Conservation (phyloP, 768 basidiomycete genomes). For the Tricholoma furcatifolium region DNA sequence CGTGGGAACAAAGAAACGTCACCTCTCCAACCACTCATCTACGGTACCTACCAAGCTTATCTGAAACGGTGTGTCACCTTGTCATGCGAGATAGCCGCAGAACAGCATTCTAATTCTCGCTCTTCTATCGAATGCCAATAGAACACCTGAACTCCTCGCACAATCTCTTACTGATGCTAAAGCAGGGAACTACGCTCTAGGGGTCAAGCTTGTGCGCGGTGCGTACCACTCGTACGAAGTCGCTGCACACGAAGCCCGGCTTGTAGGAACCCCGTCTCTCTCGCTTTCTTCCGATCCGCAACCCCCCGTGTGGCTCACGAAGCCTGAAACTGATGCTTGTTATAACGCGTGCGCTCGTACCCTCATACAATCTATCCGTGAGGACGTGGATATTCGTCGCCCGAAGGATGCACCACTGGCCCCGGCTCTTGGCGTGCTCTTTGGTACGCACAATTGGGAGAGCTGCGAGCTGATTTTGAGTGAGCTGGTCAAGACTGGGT, state of each 20-base stretch:
- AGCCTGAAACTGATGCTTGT: constrained; percentile 69
- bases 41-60: constrained; percentile 90
- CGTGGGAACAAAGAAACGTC: constrained; percentile 9
- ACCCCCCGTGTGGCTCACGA: constrained; percentile 70
- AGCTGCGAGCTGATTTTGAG: constrained; percentile 63
- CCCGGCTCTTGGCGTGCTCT: constrained; percentile 59
- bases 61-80: constrained; percentile 55
- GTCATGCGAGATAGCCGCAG: background rate
- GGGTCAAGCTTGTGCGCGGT: constrained; percentile 90
- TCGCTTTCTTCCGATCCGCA: constrained; percentile 57
- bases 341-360: constrained; percentile 63
- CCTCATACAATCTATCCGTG: constrained; percentile 55
- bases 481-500: constrained; percentile 53
- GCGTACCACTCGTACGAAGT: constrained; percentile 86
- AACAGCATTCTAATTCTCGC: background rate
- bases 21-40: constrained; percentile 61
- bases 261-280: constrained; percentile 22
- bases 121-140: constrained; percentile 28
- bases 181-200: constrained; percentile 67
- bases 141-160: constrained; percentile 67
- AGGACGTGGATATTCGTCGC: constrained; percentile 37
- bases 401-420: constrained; percentile 7
- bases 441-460: constrained; percentile 85
- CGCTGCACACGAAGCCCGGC: constrained; percentile 37
- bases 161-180: constrained; percentile 67